Base-by-base conservation (phyloP, 2,329 filamentous ascomycete species). In the Fusarium tupiense region DNA sequence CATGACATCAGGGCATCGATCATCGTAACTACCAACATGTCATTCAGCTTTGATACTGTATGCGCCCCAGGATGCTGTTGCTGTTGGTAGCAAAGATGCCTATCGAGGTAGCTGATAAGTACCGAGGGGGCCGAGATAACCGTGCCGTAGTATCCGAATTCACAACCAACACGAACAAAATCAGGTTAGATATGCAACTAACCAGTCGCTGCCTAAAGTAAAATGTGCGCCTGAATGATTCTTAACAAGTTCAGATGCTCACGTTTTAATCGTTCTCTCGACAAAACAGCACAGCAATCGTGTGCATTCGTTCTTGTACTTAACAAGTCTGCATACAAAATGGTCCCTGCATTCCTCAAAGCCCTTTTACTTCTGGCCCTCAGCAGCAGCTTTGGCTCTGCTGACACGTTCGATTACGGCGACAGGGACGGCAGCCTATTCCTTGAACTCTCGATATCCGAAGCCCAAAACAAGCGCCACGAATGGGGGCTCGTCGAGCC, bases 201-300 rank as follows among this genome's bases (percentile, higher is more conserved):
- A 19, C 40, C 31, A 26, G 19, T 35, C 4, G 40, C 56, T 58
- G 56, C 56, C 56, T 58, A 47, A 56, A 49, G 17, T 20, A 4
- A 3, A 2, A 26, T 22, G 1, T 7, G 13, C 13, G 19, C 40
- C n/a, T 37, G 33, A n/a, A 7, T 26, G 6, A 8, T 29, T 14
- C 13, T 35, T 7, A 54, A 29, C 19, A 10, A 22, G 8, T 22
- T 19, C 31, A 26, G 5, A 24, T 8, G 5, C 2, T 4, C 38
- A 16, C 29, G 6, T 19, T 11, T 12, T 6, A 35, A 9, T 9
- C 17, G 12, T 46, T 7, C 4, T 35, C n/a, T 35, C 8, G 8
- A n/a, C 19, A 26, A 17, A 41, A 5, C 7, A 16, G 1, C 6
- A 3, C 7, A 17, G 5, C 3, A 8, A 13, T 3, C 3, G 0